Evolutionary conservation across 2,329 filamentous ascomycete genomes (phyloP), one percentile per base, ranked within the genome.

Genomic region (Exophiala spinifera): DNA sequence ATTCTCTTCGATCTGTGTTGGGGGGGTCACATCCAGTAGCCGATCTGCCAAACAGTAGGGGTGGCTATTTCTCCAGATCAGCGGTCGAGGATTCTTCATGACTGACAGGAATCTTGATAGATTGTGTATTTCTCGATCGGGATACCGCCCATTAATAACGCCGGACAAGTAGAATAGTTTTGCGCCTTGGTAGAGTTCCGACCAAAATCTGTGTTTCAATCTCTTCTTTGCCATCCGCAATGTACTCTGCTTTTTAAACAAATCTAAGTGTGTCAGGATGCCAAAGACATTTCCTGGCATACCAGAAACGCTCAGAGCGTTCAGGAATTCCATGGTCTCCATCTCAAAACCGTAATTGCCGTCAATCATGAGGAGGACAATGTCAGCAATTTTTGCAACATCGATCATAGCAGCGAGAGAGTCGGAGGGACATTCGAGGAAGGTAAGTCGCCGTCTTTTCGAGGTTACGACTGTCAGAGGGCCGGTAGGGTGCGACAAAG

Each of bases 311-410:
- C 89, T 87, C 47, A 99, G 78, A 15, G 96, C 86, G 65, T 96
- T 97, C 67, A 99, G 76, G 59, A 99, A 99, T 73, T 99, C 94
- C 94, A 99, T 99, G 0, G 94, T 99, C 79, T 99, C 94, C 94
- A 99, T 99, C 74, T 99, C 94, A 68, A 99, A 99, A 13, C 94
- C 95, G 67, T 88, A 99, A 74, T 97, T 97, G 52, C 94, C 95
- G 69, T 99, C 94, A 64, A 99, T 99, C 89, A 99, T 94, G 53
- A 99, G 81, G 46, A 99, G 79, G 4, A 97, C 89, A 65, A 99
- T 96, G 70, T 99, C 94, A 15, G 95, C 94, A 40, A 99, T 89
- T 74, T 99, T 99, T 56, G 94, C 89, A 53, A 96, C 82, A 72
- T 99, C 94, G 61, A 99, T 91, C 89, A 97, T 96, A 62, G 89